phyloP scores from a whole-genome alignment of 2,329 filamentous ascomycete genomes.

The Colletotrichum viniferum region DNA sequence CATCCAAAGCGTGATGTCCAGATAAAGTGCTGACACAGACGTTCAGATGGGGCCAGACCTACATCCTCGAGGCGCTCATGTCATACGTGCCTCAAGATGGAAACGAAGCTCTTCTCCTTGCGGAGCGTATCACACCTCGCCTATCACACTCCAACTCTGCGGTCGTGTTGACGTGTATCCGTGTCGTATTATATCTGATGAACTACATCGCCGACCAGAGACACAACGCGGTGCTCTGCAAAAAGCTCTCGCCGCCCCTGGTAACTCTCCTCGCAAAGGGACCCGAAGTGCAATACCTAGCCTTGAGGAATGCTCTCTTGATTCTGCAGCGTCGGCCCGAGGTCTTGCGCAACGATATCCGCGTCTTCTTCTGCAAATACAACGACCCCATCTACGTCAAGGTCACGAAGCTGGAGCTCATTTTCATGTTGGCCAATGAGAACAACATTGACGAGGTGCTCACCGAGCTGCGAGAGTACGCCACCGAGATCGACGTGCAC shows the following conservation, averaged over 20 bases:
- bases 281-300: slow-evolving; percentile 97
- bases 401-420: slow-evolving; percentile 96
- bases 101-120: slow-evolving; percentile 84
- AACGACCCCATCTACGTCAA: slow-evolving; percentile 99
- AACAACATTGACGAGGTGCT: slow-evolving; percentile 95
- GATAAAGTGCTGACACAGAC: slow-evolving; percentile 11
- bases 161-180: slow-evolving; percentile 93
- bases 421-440: slow-evolving; percentile 97
- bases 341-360: slow-evolving; percentile 93
- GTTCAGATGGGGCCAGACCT: slow-evolving; percentile 93
- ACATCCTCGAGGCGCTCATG: slow-evolving; percentile 97
- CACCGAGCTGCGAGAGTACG: slow-evolving; percentile 93
- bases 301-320: slow-evolving; percentile 88
- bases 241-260: slow-evolving; percentile 91
- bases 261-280: slow-evolving; percentile 96
- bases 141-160: slow-evolving; percentile 97
- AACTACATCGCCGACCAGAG: slow-evolving; percentile 96
- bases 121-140: slow-evolving; percentile 92
- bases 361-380: slow-evolving; percentile 99
- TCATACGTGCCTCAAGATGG: slow-evolving; percentile 95
- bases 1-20: background rate
- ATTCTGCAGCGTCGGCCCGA: slow-evolving; percentile 93
- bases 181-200: slow-evolving; percentile 96
- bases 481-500: slow-evolving; percentile 97
- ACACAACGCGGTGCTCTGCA: slow-evolving; percentile 83